Evolutionary conservation across 2,329 filamentous ascomycete genomes (phyloP), one percentile per base, ranked within the genome.

Genomic region (Daldinia sp.): DNA sequence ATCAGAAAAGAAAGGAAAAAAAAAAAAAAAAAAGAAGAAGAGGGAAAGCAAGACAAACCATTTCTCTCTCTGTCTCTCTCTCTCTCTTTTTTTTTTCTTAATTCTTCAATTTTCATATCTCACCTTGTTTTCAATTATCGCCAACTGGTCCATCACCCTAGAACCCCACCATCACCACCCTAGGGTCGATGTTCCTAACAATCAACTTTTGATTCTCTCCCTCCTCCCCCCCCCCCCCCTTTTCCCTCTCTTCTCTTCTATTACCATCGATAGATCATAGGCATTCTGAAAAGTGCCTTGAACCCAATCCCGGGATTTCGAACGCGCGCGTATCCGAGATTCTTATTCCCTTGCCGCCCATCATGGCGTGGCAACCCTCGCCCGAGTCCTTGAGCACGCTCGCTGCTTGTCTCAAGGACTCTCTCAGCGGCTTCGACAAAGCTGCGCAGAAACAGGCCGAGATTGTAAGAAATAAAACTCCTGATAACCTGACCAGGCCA

Each of bases 281-380:
- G 41, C 33, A 63, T 63, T 30, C 35, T 51, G 33, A 42, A 53
- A 42, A 53, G 37, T 33, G 48, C 39, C 35, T 57, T 7, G 50
- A 41, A 51, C 41, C 50, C 28, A 56, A 42, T 10, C 15, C 18
- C 20, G 26, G 12, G 18, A 44, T 37, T 57, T 61, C 53, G 30
- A 59, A 65, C 56, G 56, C 60, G 50, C 63, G 61, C 60, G 63
- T 33, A 54, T 64, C 60, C 44, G 58, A 60, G 46, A 60, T 71
- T 63, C 56, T 63, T 44, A 37, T 48, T 70, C 59, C 64, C 69
- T 68, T 71, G 74, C 72, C 72, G 68, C 68, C 76, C 77, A 82
- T 77, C 79, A 98, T 97, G 94, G 89, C 91, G 81, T 99, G 96
- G 96, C 93, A 97, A 84, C 96, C 96, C 70, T 86, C 92, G 77